Evolutionary conservation across 768 basidiomycete species (phyloP).

Genomic region (Mycena galopus): DNA sequence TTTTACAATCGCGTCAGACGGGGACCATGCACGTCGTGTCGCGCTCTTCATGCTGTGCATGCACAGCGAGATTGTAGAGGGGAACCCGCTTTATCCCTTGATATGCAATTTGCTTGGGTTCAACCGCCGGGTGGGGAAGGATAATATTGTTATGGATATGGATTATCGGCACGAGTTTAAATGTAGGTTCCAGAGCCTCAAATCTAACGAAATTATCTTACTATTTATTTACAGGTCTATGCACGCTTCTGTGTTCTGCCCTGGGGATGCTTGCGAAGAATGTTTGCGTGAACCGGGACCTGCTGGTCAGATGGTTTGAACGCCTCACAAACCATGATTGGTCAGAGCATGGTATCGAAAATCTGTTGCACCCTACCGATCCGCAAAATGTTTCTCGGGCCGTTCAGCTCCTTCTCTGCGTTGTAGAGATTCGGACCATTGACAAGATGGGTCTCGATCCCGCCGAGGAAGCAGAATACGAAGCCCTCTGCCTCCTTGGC

Average conservation of each 20-base stretch:
- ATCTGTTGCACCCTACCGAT: conserved; percentile 37
- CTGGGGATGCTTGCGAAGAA: conserved; percentile 30
- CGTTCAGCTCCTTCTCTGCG: conserved; percentile 39
- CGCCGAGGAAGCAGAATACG: conserved; percentile 31
- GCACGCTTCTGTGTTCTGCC: conserved; percentile 16
- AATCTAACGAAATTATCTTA: not conserved
- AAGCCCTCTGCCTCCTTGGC: conserved; percentile 41
- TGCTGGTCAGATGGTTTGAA: conserved; percentile 23
- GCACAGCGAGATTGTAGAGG: conserved; percentile 18
- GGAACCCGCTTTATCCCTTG: conserved; percentile 31
- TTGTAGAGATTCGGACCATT: conserved; percentile 35
- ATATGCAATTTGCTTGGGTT: conserved; percentile 32
- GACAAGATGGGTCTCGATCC: conserved; percentile 32
- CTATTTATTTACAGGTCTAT: conserved; percentile 21
- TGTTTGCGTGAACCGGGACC: conserved; percentile 32
- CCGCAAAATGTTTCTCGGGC: conserved; percentile 41
- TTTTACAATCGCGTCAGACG: conserved; percentile 34
- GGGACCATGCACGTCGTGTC: conserved; percentile 33
- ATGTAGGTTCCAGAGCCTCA: conserved; percentile 17
- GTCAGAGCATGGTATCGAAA: conserved; percentile 22
- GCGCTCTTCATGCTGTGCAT: conserved; percentile 34
- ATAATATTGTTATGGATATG: conserved; percentile 28
- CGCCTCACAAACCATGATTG: conserved; percentile 13
- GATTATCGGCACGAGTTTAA: conserved; percentile 40
- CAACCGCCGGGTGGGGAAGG: conserved; percentile 32